These are phyloP conservation scores for Auricularia cornea DNA, from an alignment of 768 basidiomycete species.

Conservation along the genomic window DNA sequence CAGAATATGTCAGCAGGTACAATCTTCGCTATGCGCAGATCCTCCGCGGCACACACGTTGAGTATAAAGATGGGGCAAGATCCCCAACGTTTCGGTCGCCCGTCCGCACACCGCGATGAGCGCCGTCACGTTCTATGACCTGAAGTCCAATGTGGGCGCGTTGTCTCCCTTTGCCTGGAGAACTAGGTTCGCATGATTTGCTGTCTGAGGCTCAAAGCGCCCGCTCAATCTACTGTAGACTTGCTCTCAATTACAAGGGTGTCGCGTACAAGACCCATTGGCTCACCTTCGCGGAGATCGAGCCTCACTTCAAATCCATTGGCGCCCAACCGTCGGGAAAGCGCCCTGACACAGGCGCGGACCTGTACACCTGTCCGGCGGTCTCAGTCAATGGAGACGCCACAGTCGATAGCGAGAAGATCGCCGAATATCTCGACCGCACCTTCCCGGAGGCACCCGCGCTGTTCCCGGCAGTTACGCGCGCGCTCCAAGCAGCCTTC, in stretches of 20 bases:
- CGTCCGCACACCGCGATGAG: too few relatives aligned
- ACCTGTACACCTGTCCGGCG: neutral
- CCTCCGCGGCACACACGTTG: too few relatives aligned
- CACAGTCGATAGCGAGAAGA: slow-evolving; percentile 51
- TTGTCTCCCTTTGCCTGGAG: neutral
- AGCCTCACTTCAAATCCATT: slow-evolving; percentile 9
- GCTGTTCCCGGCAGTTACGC: neutral
- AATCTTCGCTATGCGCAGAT: too few relatives aligned
- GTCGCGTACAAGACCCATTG: slow-evolving; percentile 10
- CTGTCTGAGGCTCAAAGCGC: neutral
- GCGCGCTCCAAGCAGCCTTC: neutral
- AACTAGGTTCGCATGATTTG: neutral
- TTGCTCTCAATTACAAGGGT: slow-evolving; percentile 4
- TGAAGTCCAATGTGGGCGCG: too few relatives aligned
- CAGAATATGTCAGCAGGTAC: too few relatives aligned
- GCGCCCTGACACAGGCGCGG: neutral
- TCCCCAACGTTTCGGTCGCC: too few relatives aligned
- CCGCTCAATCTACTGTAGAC: neutral
- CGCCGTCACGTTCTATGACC: neutral
- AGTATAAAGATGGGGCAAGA: too few relatives aligned
- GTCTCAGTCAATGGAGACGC: neutral
- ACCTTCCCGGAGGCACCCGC: neutral
- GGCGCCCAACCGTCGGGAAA: slow-evolving; percentile 7
- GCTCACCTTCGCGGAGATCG: slow-evolving; percentile 14
- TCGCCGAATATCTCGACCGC: slow-evolving; percentile 63